Evolutionary conservation across 2,329 filamentous ascomycete genomes (phyloP).

Genomic region (Ophiostoma montium): DNA sequence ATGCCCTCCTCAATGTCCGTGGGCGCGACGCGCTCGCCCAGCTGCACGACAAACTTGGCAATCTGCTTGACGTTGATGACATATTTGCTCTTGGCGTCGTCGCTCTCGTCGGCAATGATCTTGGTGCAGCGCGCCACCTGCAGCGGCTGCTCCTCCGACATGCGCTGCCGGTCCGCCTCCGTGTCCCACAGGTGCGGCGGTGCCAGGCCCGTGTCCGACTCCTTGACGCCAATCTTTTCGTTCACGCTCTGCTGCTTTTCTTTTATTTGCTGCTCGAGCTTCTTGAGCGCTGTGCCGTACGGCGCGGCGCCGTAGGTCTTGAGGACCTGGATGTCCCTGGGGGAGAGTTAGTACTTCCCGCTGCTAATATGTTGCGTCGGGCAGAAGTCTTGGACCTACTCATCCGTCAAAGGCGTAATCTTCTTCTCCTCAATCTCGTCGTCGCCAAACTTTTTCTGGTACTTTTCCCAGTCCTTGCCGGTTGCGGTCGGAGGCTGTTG

Average conservation of each 20-base stretch:
- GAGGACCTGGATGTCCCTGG: slow-evolving; percentile 93
- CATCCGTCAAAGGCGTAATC: slow-evolving; percentile 91
- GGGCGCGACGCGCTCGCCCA: slow-evolving; percentile 90
- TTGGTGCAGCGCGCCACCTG: slow-evolving; percentile 98
- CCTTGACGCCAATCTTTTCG: slow-evolving; percentile 92
- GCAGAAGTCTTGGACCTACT: no score
- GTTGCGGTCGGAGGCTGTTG: slow-evolving; percentile 52
- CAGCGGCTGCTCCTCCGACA: slow-evolving; percentile 94
- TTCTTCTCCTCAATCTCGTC: slow-evolving; percentile 99
- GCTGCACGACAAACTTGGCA: slow-evolving; percentile 96
- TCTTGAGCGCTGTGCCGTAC: slow-evolving; percentile 86
- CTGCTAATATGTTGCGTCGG: no score
- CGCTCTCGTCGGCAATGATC: slow-evolving; percentile 95
- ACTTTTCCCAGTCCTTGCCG: slow-evolving; percentile 95
- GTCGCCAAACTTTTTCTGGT: slow-evolving; percentile 91
- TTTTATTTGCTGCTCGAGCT: slow-evolving; percentile 98
- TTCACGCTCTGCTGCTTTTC: slow-evolving; percentile 97
- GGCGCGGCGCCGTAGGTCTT: slow-evolving; percentile 98
- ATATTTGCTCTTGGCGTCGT: slow-evolving; percentile 97
- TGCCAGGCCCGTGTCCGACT: slow-evolving; percentile 96
- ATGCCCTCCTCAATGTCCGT: slow-evolving; percentile 99
- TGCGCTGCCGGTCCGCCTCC: slow-evolving; percentile 92
- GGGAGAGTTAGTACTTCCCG: slow-evolving; percentile 3
- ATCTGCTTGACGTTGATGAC: slow-evolving; percentile 99
- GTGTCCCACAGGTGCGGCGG: slow-evolving; percentile 99